A percentile compares a stretch with the other conserved stretches of the same genome.
These are phyloP conservation scores for Astraeus odoratus DNA, from an alignment of 768 basidiomycete species.

Conservation along the genomic window DNA sequence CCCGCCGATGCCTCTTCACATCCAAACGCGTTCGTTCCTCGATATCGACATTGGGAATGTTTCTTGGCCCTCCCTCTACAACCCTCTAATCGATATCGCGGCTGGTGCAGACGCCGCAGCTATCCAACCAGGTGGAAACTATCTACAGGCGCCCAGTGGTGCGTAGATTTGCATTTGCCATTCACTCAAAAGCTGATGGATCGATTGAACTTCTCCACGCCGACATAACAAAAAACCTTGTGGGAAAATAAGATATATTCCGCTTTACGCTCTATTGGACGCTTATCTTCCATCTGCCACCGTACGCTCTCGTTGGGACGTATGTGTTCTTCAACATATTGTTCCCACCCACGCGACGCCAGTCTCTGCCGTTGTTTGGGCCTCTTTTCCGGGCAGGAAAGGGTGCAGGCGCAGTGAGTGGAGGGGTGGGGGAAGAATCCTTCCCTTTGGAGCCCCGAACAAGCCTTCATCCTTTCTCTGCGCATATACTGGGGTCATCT, in stretches of 20 bases:
- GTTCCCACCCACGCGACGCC: constrained; percentile 26
- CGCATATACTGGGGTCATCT: not conserved
- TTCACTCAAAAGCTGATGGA: no score
- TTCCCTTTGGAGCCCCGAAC: not conserved
- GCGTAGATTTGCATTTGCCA: not conserved
- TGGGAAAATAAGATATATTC: constrained; percentile 30
- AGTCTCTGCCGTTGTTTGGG: not conserved
- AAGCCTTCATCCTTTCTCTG: not conserved
- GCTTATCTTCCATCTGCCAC: constrained; percentile 38
- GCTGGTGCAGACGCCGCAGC: constrained; percentile 15
- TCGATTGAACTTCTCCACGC: no score
- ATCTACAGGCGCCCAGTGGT: constrained; percentile 32
- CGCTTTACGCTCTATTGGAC: constrained; percentile 44
- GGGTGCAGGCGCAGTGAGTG: not conserved
- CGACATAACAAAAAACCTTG: not conserved
- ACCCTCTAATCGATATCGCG: constrained; percentile 29
- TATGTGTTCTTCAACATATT: constrained; percentile 38
- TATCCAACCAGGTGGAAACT: constrained; percentile 26
- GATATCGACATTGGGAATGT: constrained; percentile 14
- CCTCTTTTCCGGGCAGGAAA: not conserved
- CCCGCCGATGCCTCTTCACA: no score
- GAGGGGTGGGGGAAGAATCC: not conserved
- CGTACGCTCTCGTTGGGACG: constrained; percentile 32
- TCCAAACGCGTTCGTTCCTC: no score
- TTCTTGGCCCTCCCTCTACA: constrained; percentile 34